phyloP scores from a whole-genome alignment of 2,329 filamentous ascomycete genomes.

The Purpureocillium takamizusanense region DNA sequence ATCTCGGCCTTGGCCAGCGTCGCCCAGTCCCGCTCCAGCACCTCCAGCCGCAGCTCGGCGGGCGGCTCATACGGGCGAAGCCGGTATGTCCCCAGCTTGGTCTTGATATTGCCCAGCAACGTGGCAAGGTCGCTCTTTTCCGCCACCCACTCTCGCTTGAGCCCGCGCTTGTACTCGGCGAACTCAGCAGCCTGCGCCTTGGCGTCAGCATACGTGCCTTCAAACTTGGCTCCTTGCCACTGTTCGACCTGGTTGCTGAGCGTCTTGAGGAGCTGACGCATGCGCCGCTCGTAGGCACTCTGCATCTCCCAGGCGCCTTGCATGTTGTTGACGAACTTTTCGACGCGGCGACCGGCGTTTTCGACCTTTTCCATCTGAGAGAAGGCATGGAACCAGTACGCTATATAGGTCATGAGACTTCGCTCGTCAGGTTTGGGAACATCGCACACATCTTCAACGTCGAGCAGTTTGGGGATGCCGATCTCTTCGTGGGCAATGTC shows the following conservation, averaged over 20 bases:
- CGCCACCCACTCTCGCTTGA: slow-evolving; percentile 92
- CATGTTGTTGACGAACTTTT: slow-evolving; percentile 99
- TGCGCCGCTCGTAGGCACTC: slow-evolving; percentile 84
- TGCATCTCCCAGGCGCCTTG: slow-evolving; percentile 99
- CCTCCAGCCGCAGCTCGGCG: slow-evolving; percentile 69
- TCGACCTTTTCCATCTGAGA: slow-evolving; percentile 98
- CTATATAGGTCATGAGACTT: slow-evolving; percentile 98
- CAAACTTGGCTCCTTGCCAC: slow-evolving; percentile 76
- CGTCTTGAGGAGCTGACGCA: slow-evolving; percentile 69
- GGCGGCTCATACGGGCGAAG: slow-evolving; percentile 87
- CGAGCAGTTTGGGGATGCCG: slow-evolving; percentile 87
- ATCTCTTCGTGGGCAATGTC: slow-evolving; percentile 95
- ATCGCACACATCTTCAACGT: slow-evolving; percentile 97
- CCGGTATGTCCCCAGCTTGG: slow-evolving; percentile 91
- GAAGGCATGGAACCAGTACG: slow-evolving; percentile 99
- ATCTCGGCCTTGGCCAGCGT: slow-evolving; percentile 76
- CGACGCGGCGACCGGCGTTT: slow-evolving; percentile 89
- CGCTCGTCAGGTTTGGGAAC: slow-evolving; percentile 93
- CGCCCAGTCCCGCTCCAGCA: slow-evolving; percentile 75
- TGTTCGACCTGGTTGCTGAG: slow-evolving; percentile 63
- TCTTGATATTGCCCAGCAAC: slow-evolving; percentile 95
- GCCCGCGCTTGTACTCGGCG: slow-evolving; percentile 78
- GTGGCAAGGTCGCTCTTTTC: slow-evolving; percentile 95
- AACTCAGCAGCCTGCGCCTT: slow-evolving; percentile 80
- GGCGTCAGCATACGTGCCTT: slow-evolving; percentile 86